phyloP scores from a whole-genome alignment of 1,139 yeast species.

The Protomyces arabidopsidicola region DNA sequence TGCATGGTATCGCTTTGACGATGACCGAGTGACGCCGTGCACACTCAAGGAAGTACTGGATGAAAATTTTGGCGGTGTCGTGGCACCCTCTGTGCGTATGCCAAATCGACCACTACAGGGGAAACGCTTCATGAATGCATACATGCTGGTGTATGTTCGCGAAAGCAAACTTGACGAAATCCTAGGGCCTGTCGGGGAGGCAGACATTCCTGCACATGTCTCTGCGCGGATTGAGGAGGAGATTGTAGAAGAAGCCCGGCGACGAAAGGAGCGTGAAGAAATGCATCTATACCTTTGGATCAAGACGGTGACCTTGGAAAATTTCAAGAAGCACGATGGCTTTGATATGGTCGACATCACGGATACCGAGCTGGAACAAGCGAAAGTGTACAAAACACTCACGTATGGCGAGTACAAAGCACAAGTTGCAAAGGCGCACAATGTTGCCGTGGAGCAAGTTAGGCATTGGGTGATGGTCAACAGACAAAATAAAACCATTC shows the following conservation, averaged over 20 bases:
- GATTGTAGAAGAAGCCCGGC: slow-evolving; percentile 50
- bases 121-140: slow-evolving; percentile 86
- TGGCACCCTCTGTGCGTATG: slow-evolving; percentile 47
- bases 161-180: slow-evolving; percentile 56
- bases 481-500: slow-evolving; percentile 67
- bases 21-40: slow-evolving; percentile 86
- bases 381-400: slow-evolving; percentile 58
- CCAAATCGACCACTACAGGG: slow-evolving; percentile 31
- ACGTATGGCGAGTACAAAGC: slow-evolving; percentile 52
- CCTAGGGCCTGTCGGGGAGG: slow-evolving; percentile 55
- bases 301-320: slow-evolving; percentile 50
- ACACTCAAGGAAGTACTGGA: slow-evolving; percentile 80
- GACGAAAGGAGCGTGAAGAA: slow-evolving; percentile 69
- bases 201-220: slow-evolving; percentile 65
- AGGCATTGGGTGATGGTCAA: slow-evolving; percentile 63
- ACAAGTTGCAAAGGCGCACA: slow-evolving; percentile 48
- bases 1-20: slow-evolving; percentile 89
- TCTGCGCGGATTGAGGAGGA: slow-evolving; percentile 62
- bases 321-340: slow-evolving; percentile 60
- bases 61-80: slow-evolving; percentile 84
- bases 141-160: slow-evolving; percentile 90
- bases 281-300: slow-evolving; percentile 68
- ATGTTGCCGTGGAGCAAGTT: slow-evolving; percentile 44
- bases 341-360: slow-evolving; percentile 57
- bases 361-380: slow-evolving; percentile 36